Base-by-base conservation (phyloP, 2,329 filamentous ascomycete genomes). In the Aspergillus neoniger region DNA sequence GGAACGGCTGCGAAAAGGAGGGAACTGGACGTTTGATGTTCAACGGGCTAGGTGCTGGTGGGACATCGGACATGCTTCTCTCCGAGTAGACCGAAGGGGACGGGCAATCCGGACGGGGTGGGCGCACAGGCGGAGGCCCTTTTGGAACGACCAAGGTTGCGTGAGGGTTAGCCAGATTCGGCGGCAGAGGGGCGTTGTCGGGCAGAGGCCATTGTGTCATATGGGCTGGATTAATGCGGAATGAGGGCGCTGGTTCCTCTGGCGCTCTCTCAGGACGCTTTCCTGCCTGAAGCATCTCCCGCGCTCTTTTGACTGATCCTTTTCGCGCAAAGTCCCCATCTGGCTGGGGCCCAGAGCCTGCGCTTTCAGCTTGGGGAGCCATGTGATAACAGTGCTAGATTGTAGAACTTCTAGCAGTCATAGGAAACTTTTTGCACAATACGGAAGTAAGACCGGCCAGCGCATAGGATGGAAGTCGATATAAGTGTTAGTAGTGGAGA, bases 121-220 rank as follows among this genome's bases (percentile, higher is more conserved):
- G 78, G 57, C 80, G 72, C 59, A 72, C 76, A 19, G 78, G 79
- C 32, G 76, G 74, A 62, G 76, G 77, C 36, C 76, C 72, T 57
- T 71, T 72, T 25, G 72, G 68, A 36, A 68, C 67, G 43, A 74
- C 60, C 41, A 64, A 62, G 51, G 65, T 65, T 21, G 66, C 67
- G 63, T 74, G 67, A 53, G 69, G 57, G 48, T 69, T 65, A 30
- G 66, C 59, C 19, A 70, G 65, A 7, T 69, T 71, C 25, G 67
- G 57, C 25, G 66, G 63, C 15, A 66, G 63, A 30, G 68, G 63
- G 36, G 69, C 59, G 51, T 73, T 71, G 63, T 76, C 73, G n/a
- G 77, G 71, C 9, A 82, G 71, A 52, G 81, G 80, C 81, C 81
- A 82, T 69, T 80, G 77, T 39, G 76, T 75, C 61, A 74, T 72